Base-by-base conservation (phyloP, 2,329 filamentous ascomycete genomes). In the Penicillium sp. region DNA sequence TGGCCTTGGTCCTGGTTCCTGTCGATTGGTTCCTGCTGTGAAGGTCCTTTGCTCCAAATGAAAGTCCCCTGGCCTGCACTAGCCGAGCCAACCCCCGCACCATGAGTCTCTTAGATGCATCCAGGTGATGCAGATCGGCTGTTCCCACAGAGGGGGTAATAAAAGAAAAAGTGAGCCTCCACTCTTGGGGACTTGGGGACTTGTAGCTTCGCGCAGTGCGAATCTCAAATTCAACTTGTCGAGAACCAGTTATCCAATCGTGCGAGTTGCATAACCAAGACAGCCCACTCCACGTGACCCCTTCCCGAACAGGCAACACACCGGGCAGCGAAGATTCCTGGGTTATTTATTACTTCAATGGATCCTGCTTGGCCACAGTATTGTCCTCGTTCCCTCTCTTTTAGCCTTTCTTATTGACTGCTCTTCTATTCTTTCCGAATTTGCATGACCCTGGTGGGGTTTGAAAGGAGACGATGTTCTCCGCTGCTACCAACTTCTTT, bases 261-360 rank as follows among this genome's bases (percentile, higher is more conserved):
- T 31, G 37, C 26, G 23, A 31, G 35, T 35, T 37, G 26, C 14
- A 54, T 41, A 50, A 31, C 35, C 23, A 43, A 50, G 11, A 40
- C 9, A 43, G 27, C 29, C 22, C 18, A 26, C 45, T 27, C 35
- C 62, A 65, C 63, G 63, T 65, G 63, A 65, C 55, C 11, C 35
- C 22, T 57, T 58, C 59, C 61, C 46, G 40, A 64, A 63, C 46
- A 50, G 61, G 61, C 55, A 64, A 62, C 51, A 53, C 49, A 49
- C 45, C 26, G 25, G 49, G 44, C 45, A 51, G 41, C 12, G 18
- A 11, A 26, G 37, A 35, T 46, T 40, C 48, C 42, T 6, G 46
- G 33, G 15, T 35, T 51, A 51, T 29, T 33, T 43, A 44, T 47
- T 60, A 51, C 31, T 49, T 51, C 41, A 31, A 49, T 49, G 31